A percentile compares a stretch with the other conserved stretches of the same genome.
These are phyloP conservation scores for Entonaema liquescens DNA, from an alignment of 495 filamentous ascomycete genomes.

Conservation along the genomic window DNA sequence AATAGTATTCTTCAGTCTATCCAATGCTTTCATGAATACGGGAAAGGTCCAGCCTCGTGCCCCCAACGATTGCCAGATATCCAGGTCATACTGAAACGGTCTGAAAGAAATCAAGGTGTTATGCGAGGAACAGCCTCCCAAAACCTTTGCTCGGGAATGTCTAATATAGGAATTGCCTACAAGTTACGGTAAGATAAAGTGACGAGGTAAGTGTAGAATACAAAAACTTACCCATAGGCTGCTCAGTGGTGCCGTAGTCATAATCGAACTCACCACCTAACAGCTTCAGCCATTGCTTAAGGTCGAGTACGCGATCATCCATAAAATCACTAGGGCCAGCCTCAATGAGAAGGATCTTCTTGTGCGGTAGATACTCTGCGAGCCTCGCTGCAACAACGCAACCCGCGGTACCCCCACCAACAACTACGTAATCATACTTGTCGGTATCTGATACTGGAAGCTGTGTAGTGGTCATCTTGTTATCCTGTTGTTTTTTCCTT, in stretches of 20 bases:
- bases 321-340: constrained; percentile 63
- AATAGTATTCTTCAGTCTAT: constrained; percentile 79
- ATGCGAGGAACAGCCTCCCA: constrained; percentile 87
- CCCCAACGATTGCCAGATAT: constrained; percentile 72
- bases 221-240: constrained; percentile 70
- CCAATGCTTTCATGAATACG: constrained; percentile 76
- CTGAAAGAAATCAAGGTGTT: constrained; percentile 88
- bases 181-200: constrained; percentile 31
- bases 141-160: constrained; percentile 83
- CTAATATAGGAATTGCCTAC: constrained; percentile 82
- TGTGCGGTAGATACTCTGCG: constrained; percentile 71
- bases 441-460: constrained; percentile 66
- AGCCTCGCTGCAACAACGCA: constrained; percentile 75
- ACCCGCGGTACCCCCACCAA: constrained; percentile 84
- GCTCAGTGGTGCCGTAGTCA: constrained; percentile 85
- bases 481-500: constrained; percentile 5
- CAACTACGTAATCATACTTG: constrained; percentile 84
- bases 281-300: constrained; percentile 81
- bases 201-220: background rate
- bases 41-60: constrained; percentile 82
- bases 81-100: constrained; percentile 81
- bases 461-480: constrained; percentile 67
- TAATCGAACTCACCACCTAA: constrained; percentile 85
- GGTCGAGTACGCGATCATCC: constrained; percentile 64
- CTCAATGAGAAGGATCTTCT: constrained; percentile 71